Evolutionary conservation across 1,284 basidiomycete species (phyloP).

Genomic region (Macrocystidia cucumis): DNA sequence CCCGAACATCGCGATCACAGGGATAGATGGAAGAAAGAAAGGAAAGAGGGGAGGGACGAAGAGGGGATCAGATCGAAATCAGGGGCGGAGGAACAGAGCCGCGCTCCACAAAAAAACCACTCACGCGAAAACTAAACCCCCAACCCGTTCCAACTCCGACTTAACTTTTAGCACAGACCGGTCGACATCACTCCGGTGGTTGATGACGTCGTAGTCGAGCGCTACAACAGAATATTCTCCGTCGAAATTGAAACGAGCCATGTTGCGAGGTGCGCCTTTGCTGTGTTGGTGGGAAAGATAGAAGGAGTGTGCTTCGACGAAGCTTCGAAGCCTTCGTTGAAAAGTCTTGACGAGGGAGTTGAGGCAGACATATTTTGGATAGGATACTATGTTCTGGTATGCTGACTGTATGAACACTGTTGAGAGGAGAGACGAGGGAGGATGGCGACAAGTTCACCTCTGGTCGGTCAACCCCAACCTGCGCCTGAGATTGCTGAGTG

Average conservation of each 20-base stretch:
- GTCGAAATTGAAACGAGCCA: slow-evolving; percentile 36
- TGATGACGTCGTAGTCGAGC: slow-evolving; percentile 27
- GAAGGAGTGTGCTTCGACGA: slow-evolving; percentile 30
- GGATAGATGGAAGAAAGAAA: too few relatives aligned
- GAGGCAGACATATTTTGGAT: slow-evolving; percentile 31
- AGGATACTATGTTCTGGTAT: slow-evolving; percentile 12
- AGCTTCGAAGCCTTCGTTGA: slow-evolving; percentile 25
- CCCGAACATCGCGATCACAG: too few relatives aligned
- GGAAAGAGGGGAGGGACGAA: too few relatives aligned
- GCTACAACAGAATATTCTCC: slow-evolving; percentile 49
- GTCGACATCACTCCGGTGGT: slow-evolving; percentile 17
- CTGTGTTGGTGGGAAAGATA: slow-evolving; percentile 26
- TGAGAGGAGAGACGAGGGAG: background rate
- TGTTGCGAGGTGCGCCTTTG: slow-evolving; percentile 6
- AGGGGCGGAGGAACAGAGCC: background rate
- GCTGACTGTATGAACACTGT: background rate
- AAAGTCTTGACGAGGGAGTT: slow-evolving; percentile 29
- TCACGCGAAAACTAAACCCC: slow-evolving; percentile 33
- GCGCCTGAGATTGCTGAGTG: background rate
- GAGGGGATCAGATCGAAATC: background rate
- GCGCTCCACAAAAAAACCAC: too few relatives aligned
- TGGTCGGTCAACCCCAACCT: background rate
- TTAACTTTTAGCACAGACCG: slow-evolving; percentile 23
- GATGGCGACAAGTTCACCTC: background rate
- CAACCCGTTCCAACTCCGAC: slow-evolving; percentile 24